Evolutionary conservation across 2,329 filamentous ascomycete genomes (phyloP).

Genomic region (Pyrenophora graminea): DNA sequence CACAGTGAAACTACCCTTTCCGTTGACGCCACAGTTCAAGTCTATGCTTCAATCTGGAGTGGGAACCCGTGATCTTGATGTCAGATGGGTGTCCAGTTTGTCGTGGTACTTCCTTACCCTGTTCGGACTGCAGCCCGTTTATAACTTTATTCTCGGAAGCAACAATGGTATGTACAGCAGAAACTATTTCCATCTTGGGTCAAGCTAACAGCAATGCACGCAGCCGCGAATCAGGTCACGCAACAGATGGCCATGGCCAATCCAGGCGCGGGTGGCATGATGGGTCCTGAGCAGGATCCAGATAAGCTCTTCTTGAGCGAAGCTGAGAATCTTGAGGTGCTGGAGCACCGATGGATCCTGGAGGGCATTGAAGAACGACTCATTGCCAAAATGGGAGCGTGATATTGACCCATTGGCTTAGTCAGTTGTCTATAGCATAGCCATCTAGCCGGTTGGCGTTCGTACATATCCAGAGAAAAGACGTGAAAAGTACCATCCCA

Average conservation of each 20-base stretch:
- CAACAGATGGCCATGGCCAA: conserved; percentile 81
- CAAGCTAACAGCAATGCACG: conserved; percentile 34
- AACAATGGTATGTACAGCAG: conserved; percentile 76
- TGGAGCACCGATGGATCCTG: conserved; percentile 90
- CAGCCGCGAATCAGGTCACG: conserved; percentile 88
- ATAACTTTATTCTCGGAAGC: conserved; percentile 93
- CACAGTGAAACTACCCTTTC: conserved; percentile 92
- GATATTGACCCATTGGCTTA: conserved; percentile 8
- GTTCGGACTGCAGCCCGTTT: conserved; percentile 94
- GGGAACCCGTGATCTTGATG: conserved; percentile 92
- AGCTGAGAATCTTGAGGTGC: conserved; percentile 91
- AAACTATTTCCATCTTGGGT: conserved; percentile 1
- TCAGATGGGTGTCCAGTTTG: conserved; percentile 96
- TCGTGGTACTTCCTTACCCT: conserved; percentile 99
- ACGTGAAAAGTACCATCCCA: conserved; percentile 28
- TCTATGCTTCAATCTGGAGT: conserved; percentile 98
- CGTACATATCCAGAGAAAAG: conserved; percentile 12
- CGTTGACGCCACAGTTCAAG: conserved; percentile 98
- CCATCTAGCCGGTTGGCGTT: conserved; percentile 10
- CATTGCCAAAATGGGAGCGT: conserved; percentile 54
- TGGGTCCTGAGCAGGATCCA: conserved; percentile 89
- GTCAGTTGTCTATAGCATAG: conserved; percentile 11
- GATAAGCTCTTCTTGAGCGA: conserved; percentile 94
- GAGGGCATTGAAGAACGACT: conserved; percentile 87
- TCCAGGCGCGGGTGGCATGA: conserved; percentile 76